These are phyloP conservation scores for Trametes sp. DNA, from an alignment of 1,284 basidiomycete genomes.

Conservation along the genomic window DNA sequence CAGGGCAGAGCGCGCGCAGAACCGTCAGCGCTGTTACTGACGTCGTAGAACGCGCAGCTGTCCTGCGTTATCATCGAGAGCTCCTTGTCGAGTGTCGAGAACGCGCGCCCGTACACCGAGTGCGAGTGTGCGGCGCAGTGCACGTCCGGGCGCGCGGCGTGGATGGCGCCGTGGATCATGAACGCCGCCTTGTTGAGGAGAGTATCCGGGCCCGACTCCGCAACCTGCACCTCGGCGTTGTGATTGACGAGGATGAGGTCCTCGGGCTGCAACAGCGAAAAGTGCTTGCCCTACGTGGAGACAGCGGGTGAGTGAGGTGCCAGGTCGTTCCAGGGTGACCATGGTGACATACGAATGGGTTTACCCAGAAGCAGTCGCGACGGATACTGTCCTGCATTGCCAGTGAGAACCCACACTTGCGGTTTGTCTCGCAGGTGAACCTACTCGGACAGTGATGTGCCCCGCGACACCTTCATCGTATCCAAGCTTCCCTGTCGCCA, in stretches of 20 bases:
- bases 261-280: slow-evolving; percentile 53
- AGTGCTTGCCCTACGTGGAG: slow-evolving; percentile 47
- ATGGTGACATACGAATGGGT: slow-evolving; percentile 53
- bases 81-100: slow-evolving; percentile 62
- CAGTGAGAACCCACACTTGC: slow-evolving; percentile 22
- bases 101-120: slow-evolving; percentile 68
- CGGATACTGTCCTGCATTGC: slow-evolving; percentile 52
- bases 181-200: slow-evolving; percentile 57
- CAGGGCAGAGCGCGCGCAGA: neutral
- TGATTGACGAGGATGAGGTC: slow-evolving; percentile 59
- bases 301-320: neutral
- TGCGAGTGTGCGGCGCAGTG: slow-evolving; percentile 72
- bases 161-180: slow-evolving; percentile 63
- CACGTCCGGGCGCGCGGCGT: slow-evolving; percentile 67
- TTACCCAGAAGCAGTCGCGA: slow-evolving; percentile 63
- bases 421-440: neutral
- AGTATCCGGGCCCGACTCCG: slow-evolving; percentile 48
- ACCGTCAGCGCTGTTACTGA: slow-evolving; percentile 5
- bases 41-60: slow-evolving; percentile 54
- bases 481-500: slow-evolving; percentile 53
- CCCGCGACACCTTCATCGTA: slow-evolving; percentile 70
- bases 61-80: slow-evolving; percentile 63
- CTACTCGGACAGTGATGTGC: slow-evolving; percentile 66
- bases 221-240: slow-evolving; percentile 53
- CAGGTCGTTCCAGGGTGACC: no score